phyloP scores from a whole-genome alignment of 2,329 filamentous ascomycete species.

The Graphilbum sp. region DNA sequence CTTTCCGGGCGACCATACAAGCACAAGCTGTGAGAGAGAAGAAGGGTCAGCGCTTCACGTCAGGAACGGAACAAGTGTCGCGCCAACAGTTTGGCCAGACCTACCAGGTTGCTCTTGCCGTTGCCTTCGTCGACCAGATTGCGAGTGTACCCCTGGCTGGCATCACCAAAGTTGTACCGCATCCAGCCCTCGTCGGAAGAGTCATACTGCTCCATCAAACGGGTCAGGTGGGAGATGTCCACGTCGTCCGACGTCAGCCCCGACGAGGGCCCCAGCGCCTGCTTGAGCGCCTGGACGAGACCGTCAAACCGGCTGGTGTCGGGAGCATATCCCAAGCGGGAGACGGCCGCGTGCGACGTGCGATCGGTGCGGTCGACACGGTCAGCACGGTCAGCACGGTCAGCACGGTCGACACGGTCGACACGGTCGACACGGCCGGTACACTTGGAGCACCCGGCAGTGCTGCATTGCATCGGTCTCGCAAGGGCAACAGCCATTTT shows the following conservation, averaged over 20 bases:
- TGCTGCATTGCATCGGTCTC: no score
- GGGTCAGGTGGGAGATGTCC: slow-evolving; percentile 53
- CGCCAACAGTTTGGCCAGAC: no score
- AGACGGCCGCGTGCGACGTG: neutral
- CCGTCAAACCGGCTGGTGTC: slow-evolving; percentile 30
- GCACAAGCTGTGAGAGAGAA: slow-evolving; percentile 43
- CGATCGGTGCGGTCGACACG: no score
- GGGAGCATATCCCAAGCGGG: neutral
- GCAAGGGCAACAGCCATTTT: neutral
- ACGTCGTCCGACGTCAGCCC: slow-evolving; percentile 72
- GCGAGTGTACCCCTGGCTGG: slow-evolving; percentile 58
- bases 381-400: no score
- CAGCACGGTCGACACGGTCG: no score
- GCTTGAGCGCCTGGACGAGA: slow-evolving; percentile 58
- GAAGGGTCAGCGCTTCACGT: no score
- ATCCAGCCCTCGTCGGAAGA: slow-evolving; percentile 57
- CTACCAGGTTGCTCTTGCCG: slow-evolving; percentile 37
- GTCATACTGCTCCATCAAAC: slow-evolving; percentile 58
- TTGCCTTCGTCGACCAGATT: slow-evolving; percentile 87
- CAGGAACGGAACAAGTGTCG: no score
- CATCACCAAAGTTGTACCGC: slow-evolving; percentile 58
- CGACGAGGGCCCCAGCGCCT: slow-evolving; percentile 61
- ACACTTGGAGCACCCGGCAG: no score
- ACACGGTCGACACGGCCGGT: no score
- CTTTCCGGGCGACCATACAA: slow-evolving; percentile 80